Evolutionary conservation across 495 filamentous ascomycete genomes (phyloP).

Genomic region (Neurospora sp.): DNA sequence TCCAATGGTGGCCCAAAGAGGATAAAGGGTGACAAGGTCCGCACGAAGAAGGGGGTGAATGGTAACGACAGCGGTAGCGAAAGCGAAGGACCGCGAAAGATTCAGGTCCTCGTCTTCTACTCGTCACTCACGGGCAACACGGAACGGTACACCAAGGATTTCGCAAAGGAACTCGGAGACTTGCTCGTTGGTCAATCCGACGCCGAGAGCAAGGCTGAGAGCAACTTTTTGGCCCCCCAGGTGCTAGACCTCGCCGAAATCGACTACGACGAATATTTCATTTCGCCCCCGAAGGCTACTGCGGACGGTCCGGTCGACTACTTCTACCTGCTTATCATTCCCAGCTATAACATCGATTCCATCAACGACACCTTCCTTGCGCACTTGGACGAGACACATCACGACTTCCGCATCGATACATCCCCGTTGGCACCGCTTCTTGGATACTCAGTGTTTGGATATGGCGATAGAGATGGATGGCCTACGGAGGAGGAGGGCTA

Average conservation of each 20-base stretch:
- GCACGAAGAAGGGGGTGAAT: slow-evolving; percentile 21
- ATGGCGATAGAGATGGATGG: slow-evolving; percentile 87
- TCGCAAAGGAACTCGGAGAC: slow-evolving; percentile 42
- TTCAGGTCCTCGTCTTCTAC: slow-evolving; percentile 79
- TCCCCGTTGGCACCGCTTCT: slow-evolving; percentile 63
- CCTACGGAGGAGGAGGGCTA: slow-evolving; percentile 82
- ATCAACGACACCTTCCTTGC: slow-evolving; percentile 71
- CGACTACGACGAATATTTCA: slow-evolving; percentile 88
- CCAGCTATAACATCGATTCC: slow-evolving; percentile 88
- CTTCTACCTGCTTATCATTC: slow-evolving; percentile 75
- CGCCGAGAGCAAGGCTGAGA: neutral
- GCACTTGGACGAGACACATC: slow-evolving; percentile 80
- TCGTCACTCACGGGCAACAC: slow-evolving; percentile 77
- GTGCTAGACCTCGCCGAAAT: slow-evolving; percentile 73
- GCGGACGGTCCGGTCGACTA: slow-evolving; percentile 36
- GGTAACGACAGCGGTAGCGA: slow-evolving; percentile 7
- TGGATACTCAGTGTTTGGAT: slow-evolving; percentile 88
- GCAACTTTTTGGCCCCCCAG: slow-evolving; percentile 47
- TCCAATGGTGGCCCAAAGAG: slow-evolving; percentile 28
- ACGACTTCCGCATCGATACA: slow-evolving; percentile 93
- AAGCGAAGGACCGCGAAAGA: slow-evolving; percentile 23
- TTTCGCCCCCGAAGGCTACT: slow-evolving; percentile 45
- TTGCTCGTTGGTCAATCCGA: slow-evolving; percentile 11
- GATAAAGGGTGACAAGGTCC: slow-evolving; percentile 35
- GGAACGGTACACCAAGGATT: slow-evolving; percentile 50